phyloP scores from a whole-genome alignment of 805 yeast genomes.

The Ogataea henricii region DNA sequence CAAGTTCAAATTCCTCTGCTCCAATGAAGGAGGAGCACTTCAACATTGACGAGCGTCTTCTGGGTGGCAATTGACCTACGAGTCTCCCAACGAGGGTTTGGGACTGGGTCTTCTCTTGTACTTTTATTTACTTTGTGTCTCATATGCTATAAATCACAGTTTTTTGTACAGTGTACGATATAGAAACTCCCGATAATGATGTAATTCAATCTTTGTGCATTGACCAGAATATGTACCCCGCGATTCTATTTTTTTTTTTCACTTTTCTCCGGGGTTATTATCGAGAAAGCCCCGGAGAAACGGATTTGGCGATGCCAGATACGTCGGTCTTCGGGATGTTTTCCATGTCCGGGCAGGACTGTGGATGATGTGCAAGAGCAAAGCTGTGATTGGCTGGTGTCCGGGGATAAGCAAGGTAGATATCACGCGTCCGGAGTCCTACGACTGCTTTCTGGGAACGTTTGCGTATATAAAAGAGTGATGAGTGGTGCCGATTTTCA shows the following conservation, averaged over 20 bases:
- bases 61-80: slow-evolving; percentile 22
- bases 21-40: slow-evolving; percentile 28
- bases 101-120: neutral
- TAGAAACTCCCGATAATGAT: neutral
- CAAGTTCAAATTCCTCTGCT: slow-evolving; percentile 8
- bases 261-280: neutral
- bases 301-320: slow-evolving; percentile 4
- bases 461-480: neutral
- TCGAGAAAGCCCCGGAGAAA: slow-evolving; percentile 12
- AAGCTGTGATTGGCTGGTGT: neutral
- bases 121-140: slow-evolving; percentile 2
- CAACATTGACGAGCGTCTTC: slow-evolving; percentile 31
- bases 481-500: too few relatives aligned
- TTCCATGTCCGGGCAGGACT: neutral
- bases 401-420: too few relatives aligned
- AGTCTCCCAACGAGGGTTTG: neutral
- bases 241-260: neutral
- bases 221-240: slow-evolving; percentile 2
- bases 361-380: slow-evolving; percentile 1
- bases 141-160: neutral
- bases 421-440: slow-evolving; percentile 5
- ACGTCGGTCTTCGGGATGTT: neutral
- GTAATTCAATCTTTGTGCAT: neutral
- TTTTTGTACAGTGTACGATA: neutral
- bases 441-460: neutral